These are phyloP conservation scores for Pestalotiopsis fici DNA, from an alignment of 2,329 filamentous ascomycete genomes.

Conservation along the genomic window DNA sequence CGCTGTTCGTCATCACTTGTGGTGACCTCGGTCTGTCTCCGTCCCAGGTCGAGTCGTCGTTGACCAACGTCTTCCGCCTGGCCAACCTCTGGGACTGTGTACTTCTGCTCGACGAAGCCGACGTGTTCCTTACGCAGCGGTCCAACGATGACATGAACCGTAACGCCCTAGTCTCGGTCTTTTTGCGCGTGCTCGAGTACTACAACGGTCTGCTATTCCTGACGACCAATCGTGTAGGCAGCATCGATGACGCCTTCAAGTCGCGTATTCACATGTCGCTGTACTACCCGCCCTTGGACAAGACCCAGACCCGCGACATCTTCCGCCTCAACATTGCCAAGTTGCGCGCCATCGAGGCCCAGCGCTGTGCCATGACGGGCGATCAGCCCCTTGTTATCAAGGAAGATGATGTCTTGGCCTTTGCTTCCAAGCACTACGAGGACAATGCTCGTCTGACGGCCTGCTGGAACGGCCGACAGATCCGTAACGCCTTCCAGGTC, in stretches of 20 bases:
- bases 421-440: slow-evolving; percentile 25
- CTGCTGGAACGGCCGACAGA: slow-evolving; percentile 35
- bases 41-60: slow-evolving; percentile 37
- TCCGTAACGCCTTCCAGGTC: slow-evolving; percentile 34
- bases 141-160: slow-evolving; percentile 31
- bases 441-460: slow-evolving; percentile 13
- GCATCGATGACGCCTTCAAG: slow-evolving; percentile 44
- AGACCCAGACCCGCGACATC: slow-evolving; percentile 39
- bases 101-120: slow-evolving; percentile 28
- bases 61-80: slow-evolving; percentile 43
- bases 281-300: slow-evolving; percentile 36
- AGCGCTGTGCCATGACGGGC: slow-evolving; percentile 1
- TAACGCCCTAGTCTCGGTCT: slow-evolving; percentile 37
- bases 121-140: slow-evolving; percentile 28
- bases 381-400: neutral
- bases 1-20: slow-evolving; percentile 50
- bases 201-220: slow-evolving; percentile 34
- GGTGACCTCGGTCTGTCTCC: slow-evolving; percentile 47
- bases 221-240: slow-evolving; percentile 44
- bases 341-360: neutral
- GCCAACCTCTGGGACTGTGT: slow-evolving; percentile 33
- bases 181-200: slow-evolving; percentile 37
- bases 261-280: slow-evolving; percentile 41
- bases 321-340: slow-evolving; percentile 38
- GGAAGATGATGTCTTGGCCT: neutral